Percentiles rank a stretch among this genome's conserved stretches.
Conservation (phyloP, 1,284 basidiomycete species). For the Athelia sp. region DNA sequence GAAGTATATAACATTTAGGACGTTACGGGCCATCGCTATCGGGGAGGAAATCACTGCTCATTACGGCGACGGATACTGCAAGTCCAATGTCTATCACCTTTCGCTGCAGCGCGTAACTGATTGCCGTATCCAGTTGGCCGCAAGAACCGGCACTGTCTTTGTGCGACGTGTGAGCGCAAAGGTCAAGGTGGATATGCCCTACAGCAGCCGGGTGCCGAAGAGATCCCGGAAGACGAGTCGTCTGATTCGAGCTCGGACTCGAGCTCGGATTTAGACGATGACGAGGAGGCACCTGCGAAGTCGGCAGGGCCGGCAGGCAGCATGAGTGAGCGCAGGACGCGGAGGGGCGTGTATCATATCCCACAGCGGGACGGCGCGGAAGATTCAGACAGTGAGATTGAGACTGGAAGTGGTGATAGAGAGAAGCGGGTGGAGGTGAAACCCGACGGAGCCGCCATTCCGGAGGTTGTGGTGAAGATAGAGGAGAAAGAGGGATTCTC, state of each 20-base stretch:
- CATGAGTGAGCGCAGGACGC: constrained; percentile 69
- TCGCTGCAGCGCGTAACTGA: constrained; percentile 7
- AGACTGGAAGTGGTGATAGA: constrained; percentile 34
- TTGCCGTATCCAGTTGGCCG: constrained; percentile 58
- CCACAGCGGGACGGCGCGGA: constrained; percentile 51
- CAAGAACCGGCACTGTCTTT: constrained; percentile 84
- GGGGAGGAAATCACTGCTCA: constrained; percentile 87
- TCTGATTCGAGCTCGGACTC: constrained; percentile 36
- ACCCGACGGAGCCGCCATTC: constrained; percentile 36
- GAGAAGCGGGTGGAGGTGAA: background rate
- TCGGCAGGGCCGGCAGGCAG: constrained; percentile 36
- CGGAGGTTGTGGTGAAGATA: constrained; percentile 46
- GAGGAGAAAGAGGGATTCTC: constrained; percentile 41
- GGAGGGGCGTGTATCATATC: constrained; percentile 71
- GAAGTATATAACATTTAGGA: constrained; percentile 84
- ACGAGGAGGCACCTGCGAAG: constrained; percentile 38
- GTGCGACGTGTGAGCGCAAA: constrained; percentile 82
- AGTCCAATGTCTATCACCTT: constrained; percentile 27
- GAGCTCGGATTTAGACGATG: constrained; percentile 32
- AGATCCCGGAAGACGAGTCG: constrained; percentile 36
- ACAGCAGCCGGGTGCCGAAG: constrained; percentile 45
- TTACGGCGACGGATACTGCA: constrained; percentile 82
- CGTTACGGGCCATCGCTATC: constrained; percentile 71
- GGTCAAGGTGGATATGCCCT: constrained; percentile 72
- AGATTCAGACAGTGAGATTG: constrained; percentile 46